Base-by-base conservation (phyloP, 2,329 filamentous ascomycete genomes). In the Tetracladium maxilliforme region DNA sequence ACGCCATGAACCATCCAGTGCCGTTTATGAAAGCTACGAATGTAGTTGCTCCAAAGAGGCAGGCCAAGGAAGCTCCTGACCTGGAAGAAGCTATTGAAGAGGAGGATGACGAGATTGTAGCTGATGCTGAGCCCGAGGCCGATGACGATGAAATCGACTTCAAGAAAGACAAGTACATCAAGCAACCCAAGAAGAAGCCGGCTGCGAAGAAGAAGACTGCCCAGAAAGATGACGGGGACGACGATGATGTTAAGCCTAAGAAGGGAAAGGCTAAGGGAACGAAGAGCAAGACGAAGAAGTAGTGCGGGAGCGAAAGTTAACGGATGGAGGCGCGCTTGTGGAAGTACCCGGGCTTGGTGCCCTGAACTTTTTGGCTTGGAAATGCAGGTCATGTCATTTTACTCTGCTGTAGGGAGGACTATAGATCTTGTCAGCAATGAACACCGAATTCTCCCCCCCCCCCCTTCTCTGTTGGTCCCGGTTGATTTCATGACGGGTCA, bases 71-170 rank as follows among this genome's bases (percentile, higher is more conserved):
- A 23, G 79, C 77, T 33, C 92, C 90, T 1, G 90, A 98, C 53
- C 64, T 98, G 16, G 90, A 98, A 52, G 90, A 98, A 51, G 90
- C 86, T 3, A 77, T 98, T 27, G 86, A 95, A 24, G 87, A 92
- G 38, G 84, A 83, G 5, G 87, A 92, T 22, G 70, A 70, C 21
- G 79, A 74, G 12, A 74, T 63, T n/a, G 72, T 73, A 17, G 54
- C 59, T 15, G 52, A 70, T 2, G 54, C 53, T 10, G 54, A 59
- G 23, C 59, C 56, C 10, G 50, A 54, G n/a, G 48, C 57, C 4
- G 65, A 54, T 3, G 68, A 71, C 21, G 70, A 63, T 2, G 79
- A 84, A 26, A 56, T 73, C n/a, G 83, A 92, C 45, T 49, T 95
- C 25, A 83, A 78, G 43, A 92, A 87, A 45, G 90, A 98, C 52